phyloP scores from a whole-genome alignment of 176 grass and related monocot genomes.

The Musa acuminata region DNA sequence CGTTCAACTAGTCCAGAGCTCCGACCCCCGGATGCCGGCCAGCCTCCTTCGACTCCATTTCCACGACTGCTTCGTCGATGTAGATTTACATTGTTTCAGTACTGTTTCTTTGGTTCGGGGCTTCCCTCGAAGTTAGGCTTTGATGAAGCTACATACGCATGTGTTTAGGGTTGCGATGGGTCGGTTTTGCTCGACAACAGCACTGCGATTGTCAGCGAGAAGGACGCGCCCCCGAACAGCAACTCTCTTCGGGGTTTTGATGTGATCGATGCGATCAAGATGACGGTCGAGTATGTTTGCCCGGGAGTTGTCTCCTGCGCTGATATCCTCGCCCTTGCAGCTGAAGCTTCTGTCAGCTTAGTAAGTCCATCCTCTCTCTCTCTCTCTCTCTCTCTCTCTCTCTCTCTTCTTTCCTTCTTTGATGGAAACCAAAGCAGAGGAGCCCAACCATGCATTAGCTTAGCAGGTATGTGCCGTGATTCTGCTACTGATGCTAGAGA shows the following conservation, averaged over 20 bases:
- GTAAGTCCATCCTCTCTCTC: conserved; percentile 24
- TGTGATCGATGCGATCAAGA: conserved; percentile 68
- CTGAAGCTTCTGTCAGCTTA: conserved; percentile 55
- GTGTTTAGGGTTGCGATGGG: conserved; percentile 60
- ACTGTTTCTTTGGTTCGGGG: neutral
- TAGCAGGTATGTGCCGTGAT: too few relatives aligned
- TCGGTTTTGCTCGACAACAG: conserved; percentile 78
- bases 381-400: too few relatives aligned
- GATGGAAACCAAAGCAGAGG: too few relatives aligned
- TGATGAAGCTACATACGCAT: too few relatives aligned
- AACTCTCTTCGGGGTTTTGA: conserved; percentile 61
- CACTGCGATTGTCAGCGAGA: conserved; percentile 54
- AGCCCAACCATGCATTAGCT: too few relatives aligned
- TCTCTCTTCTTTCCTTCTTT: too few relatives aligned
- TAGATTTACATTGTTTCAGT: neutral
- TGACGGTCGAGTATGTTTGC: conserved; percentile 50
- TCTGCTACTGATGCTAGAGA: too few relatives aligned
- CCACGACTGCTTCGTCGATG: conserved; percentile 17
- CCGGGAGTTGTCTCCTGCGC: conserved; percentile 81
- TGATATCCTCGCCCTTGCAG: conserved; percentile 73
- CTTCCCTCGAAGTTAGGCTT: neutral
- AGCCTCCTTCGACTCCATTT: conserved; percentile 14
- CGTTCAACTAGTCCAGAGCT: neutral
- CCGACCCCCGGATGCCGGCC: neutral
- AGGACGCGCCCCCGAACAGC: conserved; percentile 57